Base-by-base conservation (phyloP, 495 filamentous ascomycete species). In the Tuber aestivum region DNA sequence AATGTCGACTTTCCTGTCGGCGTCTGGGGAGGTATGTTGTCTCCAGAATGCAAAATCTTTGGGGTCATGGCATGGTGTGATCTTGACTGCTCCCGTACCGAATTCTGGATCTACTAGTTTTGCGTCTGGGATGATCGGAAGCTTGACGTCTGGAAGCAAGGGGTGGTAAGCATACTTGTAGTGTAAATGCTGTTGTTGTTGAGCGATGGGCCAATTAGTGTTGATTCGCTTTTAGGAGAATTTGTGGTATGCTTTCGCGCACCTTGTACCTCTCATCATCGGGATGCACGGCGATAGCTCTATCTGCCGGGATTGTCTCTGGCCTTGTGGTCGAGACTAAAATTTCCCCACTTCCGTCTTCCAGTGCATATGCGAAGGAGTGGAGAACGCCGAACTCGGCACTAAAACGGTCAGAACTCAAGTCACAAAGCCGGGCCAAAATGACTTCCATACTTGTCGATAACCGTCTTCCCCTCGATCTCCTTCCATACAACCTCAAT, bases 251-350 rank as follows among this genome's bases (percentile, higher is more conserved):
- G 50, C 56, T 41, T 65, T 73, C 37, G 77, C 87, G 85, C 73
- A 86, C 85, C 79, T 89, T 89, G 85, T 93, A 90, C 35, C 90
- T 84, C 72, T 86, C 81, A 79, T 90, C 92, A 44, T 89, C 86
- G 35, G 92, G 92, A 83, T 93, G 90, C 23, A 94, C 92, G 72
- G 92, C 92, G 79, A 94, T 90, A 84, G 89, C 92, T 72, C 87
- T 88, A 84, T 94, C 92, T 82, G 92, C 92, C 27, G 93, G 87
- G 89, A 94, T 93, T n/a, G 92, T 94, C 84, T 94, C 92, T 12
- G 88, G 88, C 84, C 92, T 89, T 71, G 92, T 94, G 20, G 92
- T 94, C 65, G 92, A 92, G 78, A 94, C 90, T 80, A 92, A 89
- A 74, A 94, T 91, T 61, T 87, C 88, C 87, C 87, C 35, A 86